Percentiles rank a stretch among this genome's conserved stretches.
Evolutionary conservation across 805 yeast species (phyloP).

Genomic region (Starmerella cellae): DNA sequence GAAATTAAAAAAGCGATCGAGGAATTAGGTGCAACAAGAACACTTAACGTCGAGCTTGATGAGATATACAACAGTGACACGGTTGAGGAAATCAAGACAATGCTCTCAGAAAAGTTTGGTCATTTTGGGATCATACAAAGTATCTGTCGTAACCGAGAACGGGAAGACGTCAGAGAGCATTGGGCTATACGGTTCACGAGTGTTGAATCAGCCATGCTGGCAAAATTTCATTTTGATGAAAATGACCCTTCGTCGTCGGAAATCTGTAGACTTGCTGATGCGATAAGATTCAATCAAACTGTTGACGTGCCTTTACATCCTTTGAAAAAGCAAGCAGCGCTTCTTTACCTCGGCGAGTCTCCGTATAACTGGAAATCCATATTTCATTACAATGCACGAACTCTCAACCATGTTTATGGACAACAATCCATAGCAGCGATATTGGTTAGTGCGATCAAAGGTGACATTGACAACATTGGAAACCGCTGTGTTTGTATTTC

Average conservation of each 20-base stretch:
- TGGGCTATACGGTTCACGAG: conserved; percentile 4
- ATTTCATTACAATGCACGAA: conserved; percentile 42
- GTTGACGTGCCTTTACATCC: conserved; percentile 28
- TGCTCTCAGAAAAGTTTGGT: conserved; percentile 38
- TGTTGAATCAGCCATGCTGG: conserved; percentile 49
- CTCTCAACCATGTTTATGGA: conserved; percentile 36
- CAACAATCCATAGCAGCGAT: conserved; percentile 96
- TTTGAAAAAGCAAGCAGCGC: conserved; percentile 94
- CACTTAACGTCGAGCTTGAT: conserved; percentile 58
- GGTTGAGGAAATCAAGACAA: conserved; percentile 38
- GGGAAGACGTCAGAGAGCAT: neutral
- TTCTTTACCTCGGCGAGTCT: conserved; percentile 81
- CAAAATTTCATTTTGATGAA: conserved; percentile 43
- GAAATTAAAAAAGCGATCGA: conserved; percentile 63
- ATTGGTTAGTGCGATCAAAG: conserved; percentile 89
- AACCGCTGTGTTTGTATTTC: conserved; percentile 90
- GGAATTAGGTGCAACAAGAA: conserved; percentile 72
- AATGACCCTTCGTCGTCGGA: too few species aligned
- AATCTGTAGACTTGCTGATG: too few species aligned
- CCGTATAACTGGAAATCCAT: conserved; percentile 45
- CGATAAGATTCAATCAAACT: neutral
- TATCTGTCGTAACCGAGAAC: conserved; percentile 34
- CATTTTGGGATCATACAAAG: conserved; percentile 77
- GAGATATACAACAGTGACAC: conserved; percentile 55
- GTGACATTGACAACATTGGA: conserved; percentile 83